Evolutionary conservation across 192 early-diverging fungal genomes (phyloP), one percentile per base, ranked within the genome.

Genomic region (Backusella tuberculispora): DNA sequence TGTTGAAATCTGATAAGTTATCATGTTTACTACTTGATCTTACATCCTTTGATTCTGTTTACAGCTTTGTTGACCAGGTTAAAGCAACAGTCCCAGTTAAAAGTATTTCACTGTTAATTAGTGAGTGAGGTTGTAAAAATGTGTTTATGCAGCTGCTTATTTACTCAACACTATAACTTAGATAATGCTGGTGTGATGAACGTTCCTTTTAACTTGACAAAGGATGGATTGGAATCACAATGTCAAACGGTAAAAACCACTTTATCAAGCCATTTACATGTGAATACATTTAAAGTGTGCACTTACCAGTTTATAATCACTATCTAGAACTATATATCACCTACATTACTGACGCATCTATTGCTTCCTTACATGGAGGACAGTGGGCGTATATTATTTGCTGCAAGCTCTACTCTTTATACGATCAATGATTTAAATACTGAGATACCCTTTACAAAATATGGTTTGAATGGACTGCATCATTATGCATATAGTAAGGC

Each of bases 121-220:
- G 69, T 73, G 47, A 45, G 72, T 73, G 46, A 8, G 37, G 15
- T 4, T 46, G 19, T 12, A 14, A 24, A 12, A 0, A 7, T n/a
- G n/a, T 46, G 7, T 45, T 13, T 43, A 29, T 14, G 14, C 42
- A 17, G 12, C 26, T 21, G 13, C 12, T 12, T 37, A 13, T 71
- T 45, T 48, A 15, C 15, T 12, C 6, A 21, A 19, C 5, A 56
- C 34, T 6, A 50, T 10, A 17, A n/a, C 2, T 60, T 72, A 73
- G 72, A 73, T 42, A 73, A 73, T 46, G 72, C 72, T 26, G 72
- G 72, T 26, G 46, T 73, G 2, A 73, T 73, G 72, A 73, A 73
- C 10, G 26, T 26, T 14, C 72, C 72, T 66, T 73, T 44, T 19
- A 5, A 17, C 7, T 34, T n/a, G 6, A 73, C 72, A 17, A 42